These are phyloP conservation scores for Spathaspora hagerdaliae DNA, from an alignment of 805 yeast genomes.

Conservation along the genomic window DNA sequence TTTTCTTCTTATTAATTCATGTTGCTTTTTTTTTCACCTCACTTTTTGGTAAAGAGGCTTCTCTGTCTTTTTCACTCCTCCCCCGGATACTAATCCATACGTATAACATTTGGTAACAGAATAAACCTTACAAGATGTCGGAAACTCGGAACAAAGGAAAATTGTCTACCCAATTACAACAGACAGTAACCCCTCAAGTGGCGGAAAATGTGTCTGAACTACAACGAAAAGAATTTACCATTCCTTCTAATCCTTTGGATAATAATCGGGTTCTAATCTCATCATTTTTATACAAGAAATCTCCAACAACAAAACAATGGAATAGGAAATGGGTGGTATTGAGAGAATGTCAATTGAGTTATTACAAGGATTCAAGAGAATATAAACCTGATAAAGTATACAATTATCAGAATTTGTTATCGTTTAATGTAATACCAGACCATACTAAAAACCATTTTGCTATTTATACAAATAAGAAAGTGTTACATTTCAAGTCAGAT, in stretches of 20 bases:
- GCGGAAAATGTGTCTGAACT: no score
- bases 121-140: no score
- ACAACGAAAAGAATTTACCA: no score
- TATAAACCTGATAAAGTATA: slow-evolving; percentile 33
- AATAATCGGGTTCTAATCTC: slow-evolving; percentile 3
- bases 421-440: slow-evolving; percentile 15
- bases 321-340: slow-evolving; percentile 38
- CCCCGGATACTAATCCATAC: no score
- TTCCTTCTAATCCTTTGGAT: neutral
- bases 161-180: no score
- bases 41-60: no score
- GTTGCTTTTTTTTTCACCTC: no score
- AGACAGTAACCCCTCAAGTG: no score
- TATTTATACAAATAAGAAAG: slow-evolving; percentile 19
- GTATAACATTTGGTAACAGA: no score
- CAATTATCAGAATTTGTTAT: slow-evolving; percentile 15
- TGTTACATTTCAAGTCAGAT: slow-evolving; percentile 15
- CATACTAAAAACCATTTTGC: slow-evolving; percentile 15
- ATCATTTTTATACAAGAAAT: slow-evolving; percentile 5
- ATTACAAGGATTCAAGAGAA: slow-evolving; percentile 36
- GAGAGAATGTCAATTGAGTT: slow-evolving; percentile 33
- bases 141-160: no score
- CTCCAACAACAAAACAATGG: slow-evolving; percentile 28
- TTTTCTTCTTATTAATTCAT: no score
- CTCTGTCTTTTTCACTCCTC: no score